phyloP scores from a whole-genome alignment of 139 green algal species.

The Chlorella vulgaris region DNA sequence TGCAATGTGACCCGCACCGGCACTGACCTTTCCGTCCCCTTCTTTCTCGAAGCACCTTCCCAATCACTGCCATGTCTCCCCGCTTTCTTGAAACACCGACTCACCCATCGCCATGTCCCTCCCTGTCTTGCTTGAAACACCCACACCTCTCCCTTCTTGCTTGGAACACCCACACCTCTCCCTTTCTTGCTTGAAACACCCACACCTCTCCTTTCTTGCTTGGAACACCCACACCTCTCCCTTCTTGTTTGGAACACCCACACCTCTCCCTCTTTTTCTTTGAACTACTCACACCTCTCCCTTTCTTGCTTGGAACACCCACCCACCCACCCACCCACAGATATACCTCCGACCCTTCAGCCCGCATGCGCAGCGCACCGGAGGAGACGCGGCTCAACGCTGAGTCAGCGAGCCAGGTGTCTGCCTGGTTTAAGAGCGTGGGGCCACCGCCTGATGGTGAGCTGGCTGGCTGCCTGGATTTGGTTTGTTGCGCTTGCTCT shows the following conservation, averaged over 20 bases:
- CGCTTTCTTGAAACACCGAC: neutral
- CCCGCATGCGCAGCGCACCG: constrained; percentile 7
- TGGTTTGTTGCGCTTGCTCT: neutral
- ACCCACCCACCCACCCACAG: neutral
- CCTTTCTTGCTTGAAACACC: neutral
- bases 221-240: neutral
- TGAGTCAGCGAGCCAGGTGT: constrained; percentile 57
- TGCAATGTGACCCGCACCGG: no score
- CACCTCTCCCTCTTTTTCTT: no score
- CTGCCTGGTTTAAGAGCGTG: constrained; percentile 43
- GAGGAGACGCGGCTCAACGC: constrained; percentile 67
- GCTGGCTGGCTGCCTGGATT: neutral
- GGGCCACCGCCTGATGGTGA: neutral
- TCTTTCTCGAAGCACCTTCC: no score
- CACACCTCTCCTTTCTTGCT: no score
- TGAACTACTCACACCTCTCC: no score
- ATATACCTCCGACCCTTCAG: constrained; percentile 34
- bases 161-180: no score
- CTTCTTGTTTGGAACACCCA: no score
- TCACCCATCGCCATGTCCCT: no score
- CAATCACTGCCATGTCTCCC: no score
- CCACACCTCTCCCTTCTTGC: no score
- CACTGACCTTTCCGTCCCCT: no score
- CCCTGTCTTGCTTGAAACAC: neutral
- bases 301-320: neutral